Percentiles rank a stretch among this genome's conserved stretches.
Conservation (phyloP, 352 stramenopile species). For the Pythium pectinolyticum region DNA sequence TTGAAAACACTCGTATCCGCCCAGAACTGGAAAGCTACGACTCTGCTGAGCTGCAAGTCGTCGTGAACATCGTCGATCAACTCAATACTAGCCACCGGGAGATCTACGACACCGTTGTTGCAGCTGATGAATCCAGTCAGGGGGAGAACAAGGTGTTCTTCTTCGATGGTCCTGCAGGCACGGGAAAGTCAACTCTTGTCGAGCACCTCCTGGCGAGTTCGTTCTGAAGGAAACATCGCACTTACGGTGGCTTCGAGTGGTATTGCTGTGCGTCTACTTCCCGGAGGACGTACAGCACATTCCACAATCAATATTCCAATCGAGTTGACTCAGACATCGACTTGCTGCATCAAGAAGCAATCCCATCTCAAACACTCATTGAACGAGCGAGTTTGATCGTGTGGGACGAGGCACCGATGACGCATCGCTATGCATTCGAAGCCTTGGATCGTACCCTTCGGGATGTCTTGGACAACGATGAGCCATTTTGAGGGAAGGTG, state of each 20-base stretch:
- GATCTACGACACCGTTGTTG: slow-evolving; percentile 24
- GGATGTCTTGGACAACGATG: not conserved
- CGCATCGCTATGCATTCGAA: not conserved
- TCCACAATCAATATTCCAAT: slow-evolving; percentile 38
- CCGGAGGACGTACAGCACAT: slow-evolving; percentile 32
- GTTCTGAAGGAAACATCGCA: slow-evolving; percentile 18
- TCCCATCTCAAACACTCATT: not conserved
- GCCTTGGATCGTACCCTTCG: not conserved
- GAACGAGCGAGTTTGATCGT: not conserved
- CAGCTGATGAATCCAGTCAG: not conserved
- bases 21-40: too few relatives aligned
- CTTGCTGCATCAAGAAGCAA: slow-evolving; percentile 20
- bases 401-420: not conserved
- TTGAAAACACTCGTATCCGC: too few relatives aligned
- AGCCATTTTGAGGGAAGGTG: not conserved
- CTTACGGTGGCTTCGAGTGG: slow-evolving; percentile 33
- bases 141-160: slow-evolving; percentile 25
- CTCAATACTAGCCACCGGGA: slow-evolving; percentile 12
- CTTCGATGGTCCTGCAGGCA: slow-evolving; percentile 30
- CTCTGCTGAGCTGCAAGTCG: too few relatives aligned
- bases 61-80: not conserved
- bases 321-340: slow-evolving; percentile 4
- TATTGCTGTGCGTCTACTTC: slow-evolving; percentile 33
- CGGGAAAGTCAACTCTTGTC: slow-evolving; percentile 39
- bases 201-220: slow-evolving; percentile 30